phyloP scores from a whole-genome alignment of 1,284 basidiomycete genomes.

The Porodaedalea pini region DNA sequence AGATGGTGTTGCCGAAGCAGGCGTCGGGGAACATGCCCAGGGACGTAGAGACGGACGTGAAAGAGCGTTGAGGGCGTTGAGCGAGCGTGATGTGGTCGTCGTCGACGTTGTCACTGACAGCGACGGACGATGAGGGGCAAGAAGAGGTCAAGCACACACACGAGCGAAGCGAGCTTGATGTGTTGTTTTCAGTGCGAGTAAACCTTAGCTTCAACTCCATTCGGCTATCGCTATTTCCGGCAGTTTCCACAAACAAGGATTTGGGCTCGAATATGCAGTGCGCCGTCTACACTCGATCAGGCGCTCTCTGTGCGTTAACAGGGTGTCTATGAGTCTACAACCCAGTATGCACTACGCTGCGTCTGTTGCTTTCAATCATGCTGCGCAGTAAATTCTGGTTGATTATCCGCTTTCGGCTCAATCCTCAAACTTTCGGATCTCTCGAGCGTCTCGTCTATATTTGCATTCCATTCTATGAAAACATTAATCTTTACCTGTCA shows the following conservation, averaged over 20 bases:
- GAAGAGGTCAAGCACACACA: neutral
- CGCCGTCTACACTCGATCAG: too few relatives aligned
- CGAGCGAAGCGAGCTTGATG: slow-evolving; percentile 7
- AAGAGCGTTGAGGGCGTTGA: slow-evolving; percentile 15
- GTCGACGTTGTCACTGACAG: neutral
- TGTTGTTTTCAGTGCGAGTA: slow-evolving; percentile 7
- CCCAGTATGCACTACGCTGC: too few relatives aligned
- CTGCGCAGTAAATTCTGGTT: too few relatives aligned
- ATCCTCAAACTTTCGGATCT: too few relatives aligned
- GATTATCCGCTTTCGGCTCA: too few relatives aligned
- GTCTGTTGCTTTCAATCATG: too few relatives aligned
- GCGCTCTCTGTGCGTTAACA: too few relatives aligned
- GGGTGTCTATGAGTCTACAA: too few relatives aligned
- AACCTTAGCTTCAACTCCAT: neutral
- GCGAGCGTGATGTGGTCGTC: slow-evolving; percentile 8
- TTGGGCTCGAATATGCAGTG: neutral
- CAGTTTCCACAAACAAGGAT: neutral
- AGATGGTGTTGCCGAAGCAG: neutral
- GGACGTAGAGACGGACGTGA: slow-evolving; percentile 18
- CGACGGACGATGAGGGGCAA: neutral
- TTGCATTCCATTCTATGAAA: too few relatives aligned
- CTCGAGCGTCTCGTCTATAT: too few relatives aligned
- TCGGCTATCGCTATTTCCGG: neutral
- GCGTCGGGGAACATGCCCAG: slow-evolving; percentile 11
- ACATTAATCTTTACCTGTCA: too few relatives aligned